Percentiles rank a stretch among this genome's conserved stretches.
These are phyloP conservation scores for Mortierella sp. DNA, from an alignment of 371 early-diverging fungal species.

Conservation along the genomic window DNA sequence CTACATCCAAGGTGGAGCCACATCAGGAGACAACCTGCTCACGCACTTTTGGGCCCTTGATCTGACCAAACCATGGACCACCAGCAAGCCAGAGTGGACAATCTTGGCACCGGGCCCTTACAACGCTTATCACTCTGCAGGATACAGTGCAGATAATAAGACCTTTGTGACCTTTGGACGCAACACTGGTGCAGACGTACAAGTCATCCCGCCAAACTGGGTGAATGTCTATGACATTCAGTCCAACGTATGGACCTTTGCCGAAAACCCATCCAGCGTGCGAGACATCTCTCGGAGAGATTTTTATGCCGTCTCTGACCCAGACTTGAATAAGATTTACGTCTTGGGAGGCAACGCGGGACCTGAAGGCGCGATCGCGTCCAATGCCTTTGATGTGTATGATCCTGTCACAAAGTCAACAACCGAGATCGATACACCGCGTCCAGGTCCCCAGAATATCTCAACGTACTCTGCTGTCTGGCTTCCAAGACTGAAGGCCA, in stretches of 20 bases:
- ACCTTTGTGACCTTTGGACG: constrained; percentile 48
- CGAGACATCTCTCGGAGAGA: constrained; percentile 33
- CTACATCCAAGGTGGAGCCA: constrained; percentile 46
- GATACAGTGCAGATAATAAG: constrained; percentile 30
- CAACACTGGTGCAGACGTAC: constrained; percentile 27
- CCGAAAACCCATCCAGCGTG: constrained; percentile 17
- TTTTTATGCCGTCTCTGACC: constrained; percentile 38
- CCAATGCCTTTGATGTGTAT: constrained; percentile 26
- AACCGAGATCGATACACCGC: constrained; percentile 19
- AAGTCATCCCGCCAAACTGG: constrained; percentile 19
- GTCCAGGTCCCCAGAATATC: constrained; percentile 24
- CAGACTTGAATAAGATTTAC: constrained; percentile 24
- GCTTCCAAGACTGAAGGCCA: constrained; percentile 22
- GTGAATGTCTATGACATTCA: constrained; percentile 36
- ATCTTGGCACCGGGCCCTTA: constrained; percentile 15
- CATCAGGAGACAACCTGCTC: constrained; percentile 20
- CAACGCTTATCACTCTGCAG: constrained; percentile 47
- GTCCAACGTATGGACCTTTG: constrained; percentile 12
- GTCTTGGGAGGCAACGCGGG: constrained; percentile 36
- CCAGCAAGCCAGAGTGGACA: constrained; percentile 36
- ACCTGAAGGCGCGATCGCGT: constrained; percentile 2
- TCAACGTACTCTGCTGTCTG: constrained; percentile 34
- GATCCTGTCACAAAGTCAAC: constrained; percentile 9
- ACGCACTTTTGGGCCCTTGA: constrained; percentile 34
- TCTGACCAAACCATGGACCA: constrained; percentile 34